Conservation (phyloP, 768 basidiomycete genomes). For the Leccinum ochraceum region DNA sequence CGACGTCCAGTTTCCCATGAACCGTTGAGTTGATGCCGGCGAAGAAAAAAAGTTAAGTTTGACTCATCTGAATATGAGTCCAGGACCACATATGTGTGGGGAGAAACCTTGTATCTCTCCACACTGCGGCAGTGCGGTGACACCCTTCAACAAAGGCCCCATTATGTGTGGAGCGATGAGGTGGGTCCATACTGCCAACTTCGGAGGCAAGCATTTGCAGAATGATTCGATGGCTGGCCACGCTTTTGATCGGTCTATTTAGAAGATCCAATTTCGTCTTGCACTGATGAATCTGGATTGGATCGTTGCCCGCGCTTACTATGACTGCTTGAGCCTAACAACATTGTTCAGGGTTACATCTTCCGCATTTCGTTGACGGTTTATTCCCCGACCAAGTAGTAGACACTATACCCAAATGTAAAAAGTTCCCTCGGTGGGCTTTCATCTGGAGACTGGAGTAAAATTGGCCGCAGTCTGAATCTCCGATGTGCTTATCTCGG, state of each 20-base stretch:
- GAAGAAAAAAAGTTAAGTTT: constrained; percentile 4
- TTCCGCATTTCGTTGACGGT: neutral
- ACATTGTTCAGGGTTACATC: neutral
- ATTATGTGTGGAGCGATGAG: neutral
- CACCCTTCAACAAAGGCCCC: neutral
- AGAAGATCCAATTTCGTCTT: constrained; percentile 11
- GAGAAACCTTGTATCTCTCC: neutral
- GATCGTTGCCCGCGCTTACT: constrained; percentile 8
- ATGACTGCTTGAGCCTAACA: constrained; percentile 1
- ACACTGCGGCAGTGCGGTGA: neutral
- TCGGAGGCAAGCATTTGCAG: neutral
- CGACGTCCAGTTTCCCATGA: neutral
- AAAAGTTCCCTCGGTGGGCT: constrained; percentile 7
- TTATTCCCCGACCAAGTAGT: neutral
- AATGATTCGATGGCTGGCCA: neutral
- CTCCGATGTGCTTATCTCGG: constrained; percentile 18
- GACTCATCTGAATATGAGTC: constrained; percentile 3
- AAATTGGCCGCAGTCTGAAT: constrained; percentile 4
- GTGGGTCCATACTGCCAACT: neutral
- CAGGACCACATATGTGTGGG: neutral
- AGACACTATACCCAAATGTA: constrained; percentile 6
- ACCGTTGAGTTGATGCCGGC: neutral
- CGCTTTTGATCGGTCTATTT: neutral
- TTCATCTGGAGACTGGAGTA: constrained; percentile 22
- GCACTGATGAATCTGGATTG: constrained; percentile 2